Evolutionary conservation across 805 yeast genomes (phyloP).

Genomic region (Zygoascus ofunaensis): DNA sequence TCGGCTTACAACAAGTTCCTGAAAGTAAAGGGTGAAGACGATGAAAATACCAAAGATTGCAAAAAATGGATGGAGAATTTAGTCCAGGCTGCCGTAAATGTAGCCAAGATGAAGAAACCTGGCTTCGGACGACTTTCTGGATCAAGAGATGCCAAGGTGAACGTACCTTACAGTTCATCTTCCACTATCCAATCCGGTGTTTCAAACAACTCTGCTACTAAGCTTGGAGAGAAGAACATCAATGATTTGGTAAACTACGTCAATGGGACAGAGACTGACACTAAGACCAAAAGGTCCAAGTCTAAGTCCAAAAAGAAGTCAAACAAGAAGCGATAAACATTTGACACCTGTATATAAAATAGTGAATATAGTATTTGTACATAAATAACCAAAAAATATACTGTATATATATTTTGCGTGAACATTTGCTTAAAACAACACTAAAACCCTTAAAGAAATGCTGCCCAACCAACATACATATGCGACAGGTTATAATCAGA

Average conservation of each 20-base stretch:
- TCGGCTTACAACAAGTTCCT: constrained; percentile 51
- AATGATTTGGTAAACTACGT: constrained; percentile 67
- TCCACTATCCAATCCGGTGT: background rate
- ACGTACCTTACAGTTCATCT: constrained; percentile 3
- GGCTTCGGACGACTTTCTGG: constrained; percentile 1
- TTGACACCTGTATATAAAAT: background rate
- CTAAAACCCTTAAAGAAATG: constrained; percentile 48
- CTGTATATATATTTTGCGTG: background rate
- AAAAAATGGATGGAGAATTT: constrained; percentile 55
- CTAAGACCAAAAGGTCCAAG: constrained; percentile 24
- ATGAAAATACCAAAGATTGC: constrained; percentile 58
- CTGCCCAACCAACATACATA: constrained; percentile 94
- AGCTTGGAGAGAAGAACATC: constrained; percentile 53
- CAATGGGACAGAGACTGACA: constrained; percentile 38
- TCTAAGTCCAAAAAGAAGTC: constrained; percentile 34
- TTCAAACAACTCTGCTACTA: constrained; percentile 2
- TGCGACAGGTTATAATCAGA: constrained; percentile 59
- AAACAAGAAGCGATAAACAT: background rate
- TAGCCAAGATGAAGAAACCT: constrained; percentile 33
- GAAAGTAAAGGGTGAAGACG: constrained; percentile 55
- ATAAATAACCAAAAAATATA: constrained; percentile 2
- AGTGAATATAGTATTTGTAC: background rate
- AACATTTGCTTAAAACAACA: background rate
- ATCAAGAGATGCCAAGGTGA: background rate
- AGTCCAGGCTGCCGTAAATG: constrained; percentile 37